Percentiles rank a stretch among this genome's conserved stretches.
phyloP scores from a whole-genome alignment of 371 early-diverging fungal genomes.

The Entomophthora muscae region DNA sequence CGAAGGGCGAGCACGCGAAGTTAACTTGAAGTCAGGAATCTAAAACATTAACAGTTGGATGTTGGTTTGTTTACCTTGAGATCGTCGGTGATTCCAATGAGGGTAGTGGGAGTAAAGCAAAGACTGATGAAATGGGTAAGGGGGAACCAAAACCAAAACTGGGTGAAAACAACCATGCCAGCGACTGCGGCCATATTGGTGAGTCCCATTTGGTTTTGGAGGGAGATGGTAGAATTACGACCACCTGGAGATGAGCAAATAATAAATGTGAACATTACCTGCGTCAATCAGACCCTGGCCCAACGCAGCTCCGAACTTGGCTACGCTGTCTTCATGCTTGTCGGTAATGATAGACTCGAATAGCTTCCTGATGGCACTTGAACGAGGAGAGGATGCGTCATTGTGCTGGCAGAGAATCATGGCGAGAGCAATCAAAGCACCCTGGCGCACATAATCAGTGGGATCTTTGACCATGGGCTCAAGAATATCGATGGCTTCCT shows the following conservation, averaged over 20 bases:
- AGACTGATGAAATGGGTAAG: constrained; percentile 85
- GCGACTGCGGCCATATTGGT: constrained; percentile 86
- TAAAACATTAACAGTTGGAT: constrained; percentile 10
- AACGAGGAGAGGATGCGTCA: constrained; percentile 52
- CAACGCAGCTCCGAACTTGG: constrained; percentile 95
- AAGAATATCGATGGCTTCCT: constrained; percentile 85
- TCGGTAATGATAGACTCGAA: constrained; percentile 80
- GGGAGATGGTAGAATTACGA: constrained; percentile 86
- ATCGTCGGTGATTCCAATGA: constrained; percentile 85
- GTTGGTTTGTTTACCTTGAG: constrained; percentile 28
- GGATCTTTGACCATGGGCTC: constrained; percentile 94
- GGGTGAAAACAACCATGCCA: constrained; percentile 92
- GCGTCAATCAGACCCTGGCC: constrained; percentile 97
- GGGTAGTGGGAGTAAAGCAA: constrained; percentile 84
- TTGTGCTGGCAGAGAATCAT: constrained; percentile 96
- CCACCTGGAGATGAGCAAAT: constrained; percentile 53
- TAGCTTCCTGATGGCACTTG: constrained; percentile 47
- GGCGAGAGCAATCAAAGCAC: constrained; percentile 94
- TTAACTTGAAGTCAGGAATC: constrained; percentile 71
- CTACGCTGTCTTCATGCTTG: constrained; percentile 84
- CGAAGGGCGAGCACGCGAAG: constrained; percentile 68
- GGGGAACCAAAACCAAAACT: constrained; percentile 99
- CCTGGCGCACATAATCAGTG: constrained; percentile 95
- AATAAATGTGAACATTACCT: no score
- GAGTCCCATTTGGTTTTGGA: constrained; percentile 78